Evolutionary conservation across 345 rosid species (phyloP), one percentile per base, ranked within the genome.

Genomic region (Linum lewisii): DNA sequence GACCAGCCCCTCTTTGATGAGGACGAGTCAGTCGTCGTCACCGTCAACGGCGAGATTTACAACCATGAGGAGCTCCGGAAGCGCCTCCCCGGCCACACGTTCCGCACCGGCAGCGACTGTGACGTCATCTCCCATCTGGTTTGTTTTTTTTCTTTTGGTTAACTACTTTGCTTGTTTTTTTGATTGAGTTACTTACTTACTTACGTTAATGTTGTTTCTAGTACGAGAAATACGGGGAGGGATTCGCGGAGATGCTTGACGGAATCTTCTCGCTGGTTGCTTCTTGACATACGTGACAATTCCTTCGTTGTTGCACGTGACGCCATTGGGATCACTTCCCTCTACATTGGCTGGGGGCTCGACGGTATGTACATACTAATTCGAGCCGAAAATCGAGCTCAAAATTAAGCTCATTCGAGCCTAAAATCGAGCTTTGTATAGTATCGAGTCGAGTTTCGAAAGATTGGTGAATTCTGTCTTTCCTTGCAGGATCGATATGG

Each of bases 21-120:
- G 68, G 92, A 93, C 73, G 73, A 78, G 73, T 55, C 78, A 16
- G 66, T 93, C 36, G 95, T 74, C 32, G 97, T 93, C 76, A 89
- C 96, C 65, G 99, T 92, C 57, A 92, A 92, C 62, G 98, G 97
- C 66, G 97, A 89, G 75, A 92, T 89, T 69, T 92, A 89, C 80
- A 92, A 92, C 69, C 97, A 92, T 70, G 95, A 83, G 71, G 73
- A 79, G 47, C 78, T 88, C 47, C 84, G 97, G 73, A 72, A 73
- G 65, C 73, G 68, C 23, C 61, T 92, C 77, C 70, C 70, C n/a
- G 72, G 79, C 63, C 98, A 92, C 72, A 82, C 77, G 75, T 88
- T 92, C 72, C 73, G 65, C 1, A 92, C 98, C 0, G 95, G 89
- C 57, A 88, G 98, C 71, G 98, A 92, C 37, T 92, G 97, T 65